phyloP scores from a whole-genome alignment of 208 protist species.

The Trypanosoma platydactyli region DNA sequence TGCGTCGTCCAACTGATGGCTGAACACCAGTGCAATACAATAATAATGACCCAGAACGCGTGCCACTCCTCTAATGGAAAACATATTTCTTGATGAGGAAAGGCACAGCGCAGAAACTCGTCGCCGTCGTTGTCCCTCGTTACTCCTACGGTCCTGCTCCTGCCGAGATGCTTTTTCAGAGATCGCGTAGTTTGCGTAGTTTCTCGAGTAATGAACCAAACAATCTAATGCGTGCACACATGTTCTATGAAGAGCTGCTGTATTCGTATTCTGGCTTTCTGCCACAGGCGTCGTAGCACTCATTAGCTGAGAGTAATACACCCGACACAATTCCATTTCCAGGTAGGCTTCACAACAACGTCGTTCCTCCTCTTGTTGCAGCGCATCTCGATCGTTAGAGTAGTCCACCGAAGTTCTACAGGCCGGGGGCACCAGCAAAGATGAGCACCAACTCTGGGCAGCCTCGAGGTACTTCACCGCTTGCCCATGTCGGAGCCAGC shows the following conservation, averaged over 20 bases:
- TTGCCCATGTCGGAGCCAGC: slow-evolving; percentile 20
- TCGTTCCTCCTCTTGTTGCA: slow-evolving; percentile 30
- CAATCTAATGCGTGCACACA: slow-evolving; percentile 12
- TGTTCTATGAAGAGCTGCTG: slow-evolving; percentile 4
- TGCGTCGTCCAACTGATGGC: slow-evolving; percentile 5
- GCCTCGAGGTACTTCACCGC: slow-evolving; percentile 36
- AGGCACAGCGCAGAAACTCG: slow-evolving; percentile 12
- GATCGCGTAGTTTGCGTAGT: slow-evolving; percentile 9
- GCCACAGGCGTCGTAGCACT: neutral
- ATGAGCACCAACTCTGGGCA: slow-evolving; percentile 20
- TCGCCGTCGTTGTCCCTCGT: neutral
- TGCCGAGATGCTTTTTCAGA: no score
- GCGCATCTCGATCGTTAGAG: neutral
- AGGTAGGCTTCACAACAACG: slow-evolving; percentile 43
- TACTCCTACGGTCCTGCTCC: neutral
- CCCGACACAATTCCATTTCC: slow-evolving; percentile 43
- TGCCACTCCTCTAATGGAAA: slow-evolving; percentile 17
- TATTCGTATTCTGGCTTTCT: neutral
- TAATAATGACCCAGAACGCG: slow-evolving; percentile 22
- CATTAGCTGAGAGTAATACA: slow-evolving; percentile 41
- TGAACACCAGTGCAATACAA: slow-evolving; percentile 10
- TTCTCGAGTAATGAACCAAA: slow-evolving; percentile 16
- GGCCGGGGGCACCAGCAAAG: neutral
- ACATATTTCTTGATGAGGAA: slow-evolving; percentile 26
- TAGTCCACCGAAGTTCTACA: neutral